Evolutionary conservation across 31 red algal species (phyloP), one percentile per base, ranked within the genome.

Genomic region (Asparagopsis taxiformis): DNA sequence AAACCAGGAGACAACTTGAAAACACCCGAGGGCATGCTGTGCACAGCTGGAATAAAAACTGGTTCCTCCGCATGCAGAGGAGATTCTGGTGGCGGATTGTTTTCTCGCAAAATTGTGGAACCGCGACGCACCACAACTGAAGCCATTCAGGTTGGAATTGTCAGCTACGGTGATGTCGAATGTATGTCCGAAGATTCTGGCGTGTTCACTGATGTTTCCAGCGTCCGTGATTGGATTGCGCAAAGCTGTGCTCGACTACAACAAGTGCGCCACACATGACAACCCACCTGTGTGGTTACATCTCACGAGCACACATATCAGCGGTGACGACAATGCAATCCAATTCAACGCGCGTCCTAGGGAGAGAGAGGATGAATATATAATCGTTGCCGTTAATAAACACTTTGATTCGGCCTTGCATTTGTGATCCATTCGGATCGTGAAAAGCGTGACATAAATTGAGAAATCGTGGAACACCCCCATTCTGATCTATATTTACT

Each of bases 171-270:
- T 1, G 79, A 83, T 70, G 55, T 79, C 7, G 22, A 82, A 38
- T 91, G 88, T 67, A 64, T 65, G 41, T 82, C 88, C 2, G 78
- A 84, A 54, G 88, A 91, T 44, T 77, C 78, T 7, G 88, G 88
- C 6, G 77, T 91, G 26, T 91, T 91, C 51, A 91, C 88, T 17
- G 88, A 91, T 43, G 79, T 91, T 20, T 71, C 78, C 19, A 70
- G 54, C 15, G 79, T 77, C 25, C 59, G 50, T 9, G 79, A 79
- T 0, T 91, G 88, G 88, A 72, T 91, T 32, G 55, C 63, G 8
- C 10, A 58, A 21, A 58, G 21, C 8, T 21, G 9, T 15, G 5
- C n/a, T 29, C 54, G 54, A 7, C 54, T 58, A n/a, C n/a, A n/a
- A n/a, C n/a, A n/a, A n/a, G n/a, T n/a, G n/a, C n/a, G n/a, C n/a